A percentile compares a stretch with the other conserved stretches of the same genome.
phyloP scores from a whole-genome alignment of 768 basidiomycete species.

The Russula virescens region DNA sequence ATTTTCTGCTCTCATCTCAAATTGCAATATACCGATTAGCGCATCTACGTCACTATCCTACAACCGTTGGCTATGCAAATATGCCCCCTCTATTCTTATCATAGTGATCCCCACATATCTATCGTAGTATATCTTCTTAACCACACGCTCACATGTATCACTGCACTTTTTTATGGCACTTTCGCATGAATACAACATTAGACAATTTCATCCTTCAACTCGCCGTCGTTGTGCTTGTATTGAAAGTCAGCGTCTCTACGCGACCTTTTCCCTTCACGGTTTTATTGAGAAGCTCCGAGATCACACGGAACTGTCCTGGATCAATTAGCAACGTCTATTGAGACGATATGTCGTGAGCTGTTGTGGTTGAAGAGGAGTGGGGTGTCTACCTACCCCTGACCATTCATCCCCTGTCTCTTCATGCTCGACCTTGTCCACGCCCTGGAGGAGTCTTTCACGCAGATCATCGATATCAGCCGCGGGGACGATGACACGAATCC shows the following conservation, averaged over 20 bases:
- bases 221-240: constrained; percentile 41
- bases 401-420: constrained; percentile 76
- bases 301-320: constrained; percentile 81
- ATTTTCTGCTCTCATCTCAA: constrained; percentile 15
- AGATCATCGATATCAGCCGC: constrained; percentile 56
- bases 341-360: constrained; percentile 1
- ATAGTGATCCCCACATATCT: constrained; percentile 15
- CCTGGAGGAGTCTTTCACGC: constrained; percentile 62
- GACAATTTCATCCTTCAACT: constrained; percentile 4
- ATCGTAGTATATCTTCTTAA: constrained; percentile 14
- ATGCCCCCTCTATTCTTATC: constrained; percentile 15
- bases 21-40: constrained; percentile 17
- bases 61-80: constrained; percentile 12
- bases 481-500: constrained; percentile 77
- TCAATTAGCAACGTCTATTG: constrained; percentile 84
- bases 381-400: constrained; percentile 64
- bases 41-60: constrained; percentile 18
- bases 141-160: not conserved
- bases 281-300: constrained; percentile 86
- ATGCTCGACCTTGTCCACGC: constrained; percentile 79
- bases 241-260: constrained; percentile 75
- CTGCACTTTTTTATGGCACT: constrained; percentile 2
- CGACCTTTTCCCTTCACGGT: constrained; percentile 85
- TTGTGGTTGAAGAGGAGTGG: not conserved
- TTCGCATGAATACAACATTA: constrained; percentile 7